Evolutionary conservation across 768 basidiomycete species (phyloP).

Genomic region (Leccinum boreale): DNA sequence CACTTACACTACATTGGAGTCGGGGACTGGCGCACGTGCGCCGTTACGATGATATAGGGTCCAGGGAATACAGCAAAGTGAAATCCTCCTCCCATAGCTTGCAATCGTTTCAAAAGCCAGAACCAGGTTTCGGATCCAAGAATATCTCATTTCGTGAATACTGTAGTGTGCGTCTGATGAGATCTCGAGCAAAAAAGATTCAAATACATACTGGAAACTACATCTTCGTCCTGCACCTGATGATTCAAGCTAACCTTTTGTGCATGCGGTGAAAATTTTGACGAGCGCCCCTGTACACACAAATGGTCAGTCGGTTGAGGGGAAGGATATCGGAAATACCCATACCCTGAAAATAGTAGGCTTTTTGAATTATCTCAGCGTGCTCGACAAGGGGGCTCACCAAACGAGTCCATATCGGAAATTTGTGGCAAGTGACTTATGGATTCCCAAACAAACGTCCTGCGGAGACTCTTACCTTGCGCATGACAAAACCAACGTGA

Average conservation of each 20-base stretch:
- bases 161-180: constrained; percentile 9
- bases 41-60: too few relatives aligned
- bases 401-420: constrained; percentile 96
- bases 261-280: constrained; percentile 90
- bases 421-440: constrained; percentile 83
- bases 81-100: neutral
- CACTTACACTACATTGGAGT: too few relatives aligned
- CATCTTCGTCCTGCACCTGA: constrained; percentile 83
- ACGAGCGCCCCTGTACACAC: constrained; percentile 73
- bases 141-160: constrained; percentile 31
- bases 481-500: neutral
- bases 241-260: constrained; percentile 89
- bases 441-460: constrained; percentile 91
- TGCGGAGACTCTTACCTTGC: constrained; percentile 21
- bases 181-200: neutral
- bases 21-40: too few relatives aligned
- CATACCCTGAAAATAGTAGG: constrained; percentile 26
- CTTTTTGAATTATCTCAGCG: neutral
- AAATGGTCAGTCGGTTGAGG: neutral
- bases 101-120: neutral
- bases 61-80: neutral
- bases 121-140: neutral
- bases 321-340: neutral
- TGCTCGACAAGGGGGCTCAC: constrained; percentile 39
- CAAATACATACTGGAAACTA: constrained; percentile 72